These are phyloP conservation scores for Colletotrichum theobromicola DNA, from an alignment of 2,329 filamentous ascomycete genomes.

Conservation along the genomic window DNA sequence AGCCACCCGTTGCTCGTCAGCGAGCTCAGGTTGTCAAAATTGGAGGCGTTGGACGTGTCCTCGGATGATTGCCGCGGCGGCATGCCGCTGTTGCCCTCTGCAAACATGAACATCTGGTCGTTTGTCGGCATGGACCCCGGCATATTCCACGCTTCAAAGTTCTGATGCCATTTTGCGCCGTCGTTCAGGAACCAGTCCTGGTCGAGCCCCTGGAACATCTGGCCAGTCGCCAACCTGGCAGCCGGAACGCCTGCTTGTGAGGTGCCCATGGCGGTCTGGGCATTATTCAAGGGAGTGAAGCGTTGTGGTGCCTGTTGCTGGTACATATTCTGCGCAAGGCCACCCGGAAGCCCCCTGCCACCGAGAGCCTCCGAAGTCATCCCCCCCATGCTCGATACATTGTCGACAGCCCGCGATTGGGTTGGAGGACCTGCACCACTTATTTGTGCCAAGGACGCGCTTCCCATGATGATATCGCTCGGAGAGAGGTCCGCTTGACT, in stretches of 20 bases:
- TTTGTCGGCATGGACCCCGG: neutral
- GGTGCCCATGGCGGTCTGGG: neutral
- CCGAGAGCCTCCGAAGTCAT: neutral
- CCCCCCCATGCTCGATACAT: neutral
- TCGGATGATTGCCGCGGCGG: slow-evolving; percentile 1
- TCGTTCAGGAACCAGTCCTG: slow-evolving; percentile 65
- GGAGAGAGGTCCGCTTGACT: slow-evolving; percentile 27
- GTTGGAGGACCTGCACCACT: slow-evolving; percentile 17
- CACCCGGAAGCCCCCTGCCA: slow-evolving; percentile 27
- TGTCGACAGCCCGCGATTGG: neutral
- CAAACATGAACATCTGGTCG: slow-evolving; percentile 23
- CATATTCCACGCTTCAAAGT: slow-evolving; percentile 60
- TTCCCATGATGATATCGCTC: slow-evolving; percentile 30
- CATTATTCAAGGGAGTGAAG: neutral
- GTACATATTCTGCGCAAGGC: slow-evolving; percentile 31
- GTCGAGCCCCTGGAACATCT: slow-evolving; percentile 46
- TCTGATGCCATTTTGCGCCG: slow-evolving; percentile 62
- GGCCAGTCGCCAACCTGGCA: slow-evolving; percentile 33
- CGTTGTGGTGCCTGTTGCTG: slow-evolving; percentile 23
- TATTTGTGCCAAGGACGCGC: slow-evolving; percentile 26
- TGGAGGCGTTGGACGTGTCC: slow-evolving; percentile 3
- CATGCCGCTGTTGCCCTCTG: neutral
- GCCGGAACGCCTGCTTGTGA: neutral
- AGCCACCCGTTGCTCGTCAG: slow-evolving; percentile 39
- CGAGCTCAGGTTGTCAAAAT: slow-evolving; percentile 37